These are phyloP conservation scores for Myxozyma sirexii DNA, from an alignment of 805 yeast genomes.

Conservation along the genomic window DNA sequence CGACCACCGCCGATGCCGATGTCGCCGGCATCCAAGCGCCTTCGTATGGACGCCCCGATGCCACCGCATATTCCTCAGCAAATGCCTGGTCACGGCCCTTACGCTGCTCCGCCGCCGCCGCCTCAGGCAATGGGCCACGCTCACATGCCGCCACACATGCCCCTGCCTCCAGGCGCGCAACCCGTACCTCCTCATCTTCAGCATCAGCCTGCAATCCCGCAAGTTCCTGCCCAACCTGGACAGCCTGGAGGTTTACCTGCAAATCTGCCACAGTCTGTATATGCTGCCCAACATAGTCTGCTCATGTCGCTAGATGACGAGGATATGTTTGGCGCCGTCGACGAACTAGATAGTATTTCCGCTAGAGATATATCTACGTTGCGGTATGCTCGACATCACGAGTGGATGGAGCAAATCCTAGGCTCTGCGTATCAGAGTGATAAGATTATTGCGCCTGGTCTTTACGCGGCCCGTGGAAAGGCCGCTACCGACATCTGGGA, in stretches of 20 bases:
- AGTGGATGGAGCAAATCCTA: slow-evolving; percentile 49
- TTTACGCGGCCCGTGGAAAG: slow-evolving; percentile 13
- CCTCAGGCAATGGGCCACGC: slow-evolving; percentile 8
- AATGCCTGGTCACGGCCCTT: background rate
- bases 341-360: slow-evolving; percentile 46
- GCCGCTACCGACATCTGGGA: slow-evolving; percentile 22
- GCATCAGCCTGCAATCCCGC: background rate
- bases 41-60: slow-evolving; percentile 24
- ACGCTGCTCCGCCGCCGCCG: slow-evolving; percentile 7
- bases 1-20: slow-evolving; percentile 28
- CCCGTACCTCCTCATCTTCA: slow-evolving; percentile 6
- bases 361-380: slow-evolving; percentile 49
- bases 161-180: slow-evolving; percentile 7
- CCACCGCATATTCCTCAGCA: slow-evolving; percentile 5
- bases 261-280: slow-evolving; percentile 10
- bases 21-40: slow-evolving; percentile 29
- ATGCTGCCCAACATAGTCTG: slow-evolving; percentile 21
- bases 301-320: slow-evolving; percentile 29
- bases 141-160: slow-evolving; percentile 3
- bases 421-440: slow-evolving; percentile 41
- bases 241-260: slow-evolving; percentile 1
- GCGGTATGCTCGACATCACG: slow-evolving; percentile 49
- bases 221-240: background rate
- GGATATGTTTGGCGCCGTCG: slow-evolving; percentile 28
- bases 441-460: slow-evolving; percentile 27